Evolutionary conservation across 441 rosid genomes (phyloP).

Genomic region (Sinapis alba): DNA sequence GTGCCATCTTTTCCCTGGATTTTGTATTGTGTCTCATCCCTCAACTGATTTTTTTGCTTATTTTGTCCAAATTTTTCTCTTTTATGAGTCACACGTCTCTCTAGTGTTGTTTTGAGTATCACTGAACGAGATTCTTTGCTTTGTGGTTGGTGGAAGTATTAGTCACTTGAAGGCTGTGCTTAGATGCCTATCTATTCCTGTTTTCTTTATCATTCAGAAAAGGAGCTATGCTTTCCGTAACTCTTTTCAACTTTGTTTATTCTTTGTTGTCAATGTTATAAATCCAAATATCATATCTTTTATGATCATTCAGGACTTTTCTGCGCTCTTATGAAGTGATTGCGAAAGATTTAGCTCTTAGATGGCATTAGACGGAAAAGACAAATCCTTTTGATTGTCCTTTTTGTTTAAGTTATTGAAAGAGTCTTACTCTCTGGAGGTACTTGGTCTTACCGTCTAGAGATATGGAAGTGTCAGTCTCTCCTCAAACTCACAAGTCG

Average conservation of each 20-base stretch:
- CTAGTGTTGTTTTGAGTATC: slow-evolving; percentile 17
- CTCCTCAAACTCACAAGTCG: slow-evolving; percentile 72
- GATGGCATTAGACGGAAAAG: slow-evolving; percentile 5
- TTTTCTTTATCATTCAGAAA: slow-evolving; percentile 1
- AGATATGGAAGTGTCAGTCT: slow-evolving; percentile 58
- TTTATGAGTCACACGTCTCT: neutral
- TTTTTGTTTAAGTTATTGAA: slow-evolving; percentile 10
- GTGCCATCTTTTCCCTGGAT: neutral
- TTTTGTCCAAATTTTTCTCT: neutral
- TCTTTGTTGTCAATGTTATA: neutral
- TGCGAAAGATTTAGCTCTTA: slow-evolving; percentile 1
- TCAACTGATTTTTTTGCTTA: slow-evolving; percentile 25
- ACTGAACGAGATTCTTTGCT: slow-evolving; percentile 35
- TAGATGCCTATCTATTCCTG: slow-evolving; percentile 7
- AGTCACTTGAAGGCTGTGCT: slow-evolving; percentile 1
- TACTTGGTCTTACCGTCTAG: neutral
- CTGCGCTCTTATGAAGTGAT: slow-evolving; percentile 2
- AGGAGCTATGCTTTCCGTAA: slow-evolving; percentile 32
- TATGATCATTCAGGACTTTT: slow-evolving; percentile 18
- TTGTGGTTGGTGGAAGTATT: slow-evolving; percentile 25
- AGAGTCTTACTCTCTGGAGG: slow-evolving; percentile 8
- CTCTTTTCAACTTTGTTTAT: slow-evolving; percentile 24
- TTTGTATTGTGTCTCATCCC: neutral
- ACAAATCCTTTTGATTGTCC: neutral
- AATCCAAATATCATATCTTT: neutral